Percentiles rank a stretch among this genome's conserved stretches.
These are phyloP conservation scores for Rhynchosporium secalis DNA, from an alignment of 2,329 filamentous ascomycete genomes.

Conservation along the genomic window DNA sequence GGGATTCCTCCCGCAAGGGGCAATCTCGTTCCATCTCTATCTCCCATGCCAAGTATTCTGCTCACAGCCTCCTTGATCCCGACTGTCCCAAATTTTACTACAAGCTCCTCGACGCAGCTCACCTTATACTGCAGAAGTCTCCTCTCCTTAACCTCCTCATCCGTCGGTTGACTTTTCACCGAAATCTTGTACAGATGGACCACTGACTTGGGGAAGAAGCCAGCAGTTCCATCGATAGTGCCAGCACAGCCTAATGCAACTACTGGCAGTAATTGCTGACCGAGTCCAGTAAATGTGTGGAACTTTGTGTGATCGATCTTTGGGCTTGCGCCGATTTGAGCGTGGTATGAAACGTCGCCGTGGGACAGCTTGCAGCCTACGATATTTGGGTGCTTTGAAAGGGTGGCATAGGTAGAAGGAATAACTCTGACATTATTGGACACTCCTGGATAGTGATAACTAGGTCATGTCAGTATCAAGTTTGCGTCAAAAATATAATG, in stretches of 20 bases:
- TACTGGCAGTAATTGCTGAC: slow-evolving; percentile 64
- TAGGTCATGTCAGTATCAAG: slow-evolving; percentile 26
- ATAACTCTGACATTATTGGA: slow-evolving; percentile 63
- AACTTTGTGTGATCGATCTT: slow-evolving; percentile 59
- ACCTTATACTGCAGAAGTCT: slow-evolving; percentile 60
- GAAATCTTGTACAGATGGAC: slow-evolving; percentile 56
- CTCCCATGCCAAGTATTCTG: slow-evolving; percentile 59
- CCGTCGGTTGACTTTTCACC: slow-evolving; percentile 40
- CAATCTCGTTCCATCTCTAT: slow-evolving; percentile 58
- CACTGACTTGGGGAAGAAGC: slow-evolving; percentile 63
- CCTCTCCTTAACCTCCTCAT: slow-evolving; percentile 50
- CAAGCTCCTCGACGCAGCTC: slow-evolving; percentile 60
- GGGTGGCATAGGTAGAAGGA: slow-evolving; percentile 55
- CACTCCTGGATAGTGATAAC: slow-evolving; percentile 61
- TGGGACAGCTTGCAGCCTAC: slow-evolving; percentile 71
- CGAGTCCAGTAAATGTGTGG: slow-evolving; percentile 63
- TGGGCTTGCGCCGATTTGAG: slow-evolving; percentile 60
- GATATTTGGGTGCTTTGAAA: slow-evolving; percentile 64
- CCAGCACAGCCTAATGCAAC: slow-evolving; percentile 63
- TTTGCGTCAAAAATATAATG: not conserved
- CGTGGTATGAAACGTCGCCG: slow-evolving; percentile 64
- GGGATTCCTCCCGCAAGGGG: slow-evolving; percentile 59
- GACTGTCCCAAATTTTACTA: slow-evolving; percentile 60
- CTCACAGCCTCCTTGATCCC: slow-evolving; percentile 66
- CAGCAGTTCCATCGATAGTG: slow-evolving; percentile 66